Evolutionary conservation across 352 stramenopile species (phyloP).

Genomic region (Globisporangium lucens): DNA sequence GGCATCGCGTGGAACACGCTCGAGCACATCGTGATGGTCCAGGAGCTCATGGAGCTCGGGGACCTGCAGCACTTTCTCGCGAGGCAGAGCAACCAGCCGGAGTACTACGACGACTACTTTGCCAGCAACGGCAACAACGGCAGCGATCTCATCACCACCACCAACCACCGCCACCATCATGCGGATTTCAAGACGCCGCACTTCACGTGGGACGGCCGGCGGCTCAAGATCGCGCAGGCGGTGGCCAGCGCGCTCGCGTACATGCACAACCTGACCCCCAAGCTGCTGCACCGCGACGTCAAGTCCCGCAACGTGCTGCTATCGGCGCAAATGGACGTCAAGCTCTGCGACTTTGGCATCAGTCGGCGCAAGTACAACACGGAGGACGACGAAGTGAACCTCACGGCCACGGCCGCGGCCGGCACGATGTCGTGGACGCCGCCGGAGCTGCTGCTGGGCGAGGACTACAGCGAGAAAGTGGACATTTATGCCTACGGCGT

Average conservation of each 20-base stretch:
- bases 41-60: constrained; percentile 69
- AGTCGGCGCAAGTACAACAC: constrained; percentile 39
- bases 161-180: background rate
- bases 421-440: constrained; percentile 67
- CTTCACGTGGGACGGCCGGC: constrained; percentile 55
- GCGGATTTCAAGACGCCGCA: background rate
- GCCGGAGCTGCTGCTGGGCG: constrained; percentile 55
- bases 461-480: constrained; percentile 69
- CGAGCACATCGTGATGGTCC: constrained; percentile 66
- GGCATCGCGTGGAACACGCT: constrained; percentile 75
- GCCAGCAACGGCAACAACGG: background rate
- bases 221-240: constrained; percentile 50
- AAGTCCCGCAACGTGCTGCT: constrained; percentile 19
- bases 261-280: constrained; percentile 43
- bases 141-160: background rate
- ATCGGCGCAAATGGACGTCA: constrained; percentile 23
- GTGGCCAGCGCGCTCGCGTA: constrained; percentile 71
- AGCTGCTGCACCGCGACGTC: constrained; percentile 18
- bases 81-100: constrained; percentile 15
- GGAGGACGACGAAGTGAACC: constrained; percentile 39
- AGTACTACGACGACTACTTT: constrained; percentile 4
- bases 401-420: constrained; percentile 46
- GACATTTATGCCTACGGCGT: constrained; percentile 82
- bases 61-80: constrained; percentile 62
- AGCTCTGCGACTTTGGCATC: constrained; percentile 81